Evolutionary conservation across 768 basidiomycete species (phyloP).

Genomic region (Russula sp.): DNA sequence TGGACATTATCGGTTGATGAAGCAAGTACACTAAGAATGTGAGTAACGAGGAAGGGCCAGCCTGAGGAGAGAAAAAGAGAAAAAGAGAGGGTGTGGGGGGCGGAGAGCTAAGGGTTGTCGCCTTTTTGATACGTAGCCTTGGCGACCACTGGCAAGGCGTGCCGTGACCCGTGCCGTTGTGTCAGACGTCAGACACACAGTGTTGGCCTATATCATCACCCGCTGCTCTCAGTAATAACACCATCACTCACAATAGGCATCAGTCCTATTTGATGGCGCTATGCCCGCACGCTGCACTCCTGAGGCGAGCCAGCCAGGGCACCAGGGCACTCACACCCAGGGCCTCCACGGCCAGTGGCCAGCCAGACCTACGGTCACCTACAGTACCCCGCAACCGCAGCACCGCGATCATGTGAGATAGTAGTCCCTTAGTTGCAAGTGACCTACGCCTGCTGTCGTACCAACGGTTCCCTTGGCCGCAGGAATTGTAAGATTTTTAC

Average conservation of each 20-base stretch:
- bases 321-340: too few relatives aligned
- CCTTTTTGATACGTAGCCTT: not conserved
- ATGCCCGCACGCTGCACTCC: too few relatives aligned
- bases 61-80: constrained; percentile 2
- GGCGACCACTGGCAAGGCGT: not conserved
- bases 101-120: not conserved
- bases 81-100: not conserved
- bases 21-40: not conserved
- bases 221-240: too few relatives aligned
- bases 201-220: too few relatives aligned
- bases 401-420: not conserved
- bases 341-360: too few relatives aligned
- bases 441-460: not conserved
- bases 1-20: constrained; percentile 6
- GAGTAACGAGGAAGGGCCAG: constrained; percentile 9
- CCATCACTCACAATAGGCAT: too few relatives aligned
- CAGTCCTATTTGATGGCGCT: too few relatives aligned
- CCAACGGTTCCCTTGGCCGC: not conserved
- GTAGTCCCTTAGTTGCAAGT: not conserved
- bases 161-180: too few relatives aligned
- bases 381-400: not conserved
- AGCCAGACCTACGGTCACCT: not conserved
- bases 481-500: not conserved
- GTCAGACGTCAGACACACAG: too few relatives aligned
- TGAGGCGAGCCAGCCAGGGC: too few relatives aligned